Percentiles rank a stretch among this genome's conserved stretches.
These are phyloP conservation scores for Umbilicus rupestris DNA, from an alignment of 164 flowering plant species.

Conservation along the genomic window DNA sequence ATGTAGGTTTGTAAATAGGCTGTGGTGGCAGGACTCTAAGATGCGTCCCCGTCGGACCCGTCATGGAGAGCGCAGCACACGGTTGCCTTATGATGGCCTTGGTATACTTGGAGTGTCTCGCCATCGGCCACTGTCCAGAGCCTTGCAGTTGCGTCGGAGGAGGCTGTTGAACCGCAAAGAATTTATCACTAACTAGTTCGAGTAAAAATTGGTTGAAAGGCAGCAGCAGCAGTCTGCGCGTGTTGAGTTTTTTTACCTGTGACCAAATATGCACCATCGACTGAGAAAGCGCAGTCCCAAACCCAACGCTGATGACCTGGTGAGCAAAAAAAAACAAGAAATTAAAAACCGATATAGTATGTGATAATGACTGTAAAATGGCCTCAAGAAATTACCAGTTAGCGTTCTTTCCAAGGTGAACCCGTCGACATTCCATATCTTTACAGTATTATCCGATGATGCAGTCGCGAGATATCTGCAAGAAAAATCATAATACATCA, in stretches of 20 bases:
- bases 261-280: constrained; percentile 91
- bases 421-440: constrained; percentile 97
- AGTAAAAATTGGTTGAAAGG: neutral
- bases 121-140: constrained; percentile 77
- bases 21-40: neutral
- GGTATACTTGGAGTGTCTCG: constrained; percentile 52
- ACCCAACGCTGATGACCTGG: constrained; percentile 97
- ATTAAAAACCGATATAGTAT: neutral
- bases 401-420: constrained; percentile 80
- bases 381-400: constrained; percentile 29
- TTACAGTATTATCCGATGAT: constrained; percentile 86
- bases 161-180: constrained; percentile 37
- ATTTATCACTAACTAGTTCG: neutral
- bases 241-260: constrained; percentile 48
- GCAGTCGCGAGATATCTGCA: constrained; percentile 89
- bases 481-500: neutral
- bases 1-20: neutral
- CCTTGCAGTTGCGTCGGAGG: constrained; percentile 81
- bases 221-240: no score
- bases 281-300: constrained; percentile 96
- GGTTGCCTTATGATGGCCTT: constrained; percentile 89
- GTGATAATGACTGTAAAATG: no score
- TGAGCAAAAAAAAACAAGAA: constrained; percentile 1
- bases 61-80: constrained; percentile 92
- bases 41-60: constrained; percentile 20